Evolutionary conservation across 2,329 filamentous ascomycete species (phyloP).

Genomic region (Trichothecium roseum): DNA sequence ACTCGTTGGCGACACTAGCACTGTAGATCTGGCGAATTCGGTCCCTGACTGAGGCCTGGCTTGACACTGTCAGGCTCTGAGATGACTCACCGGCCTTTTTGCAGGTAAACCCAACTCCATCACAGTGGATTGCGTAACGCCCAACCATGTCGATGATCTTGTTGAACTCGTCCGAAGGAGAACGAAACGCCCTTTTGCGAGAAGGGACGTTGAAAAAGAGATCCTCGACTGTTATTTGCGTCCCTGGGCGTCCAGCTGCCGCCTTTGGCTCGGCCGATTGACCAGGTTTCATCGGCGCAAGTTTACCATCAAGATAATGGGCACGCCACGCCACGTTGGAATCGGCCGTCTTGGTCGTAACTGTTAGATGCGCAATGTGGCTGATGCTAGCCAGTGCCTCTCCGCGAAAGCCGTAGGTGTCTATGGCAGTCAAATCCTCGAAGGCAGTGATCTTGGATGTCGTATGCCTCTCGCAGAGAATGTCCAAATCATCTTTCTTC

Average conservation of each 20-base stretch:
- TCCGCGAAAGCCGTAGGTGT: slow-evolving; percentile 94
- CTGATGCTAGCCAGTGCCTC: slow-evolving; percentile 96
- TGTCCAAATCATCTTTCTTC: slow-evolving; percentile 80
- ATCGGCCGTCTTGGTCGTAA: slow-evolving; percentile 86
- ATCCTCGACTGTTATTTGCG: slow-evolving; percentile 93
- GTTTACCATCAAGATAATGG: slow-evolving; percentile 72
- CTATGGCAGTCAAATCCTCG: slow-evolving; percentile 81
- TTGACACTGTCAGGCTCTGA: slow-evolving; percentile 69
- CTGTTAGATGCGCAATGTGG: slow-evolving; percentile 90
- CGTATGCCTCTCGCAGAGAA: slow-evolving; percentile 91
- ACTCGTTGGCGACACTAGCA: slow-evolving; percentile 72
- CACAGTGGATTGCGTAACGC: slow-evolving; percentile 85
- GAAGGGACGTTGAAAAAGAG: slow-evolving; percentile 95
- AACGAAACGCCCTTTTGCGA: slow-evolving; percentile 79
- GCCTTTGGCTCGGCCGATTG: slow-evolving; percentile 79
- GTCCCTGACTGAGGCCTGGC: slow-evolving; percentile 62
- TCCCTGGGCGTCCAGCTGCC: slow-evolving; percentile 77
- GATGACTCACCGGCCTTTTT: slow-evolving; percentile 90
- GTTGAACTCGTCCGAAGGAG: slow-evolving; percentile 86
- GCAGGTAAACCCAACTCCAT: slow-evolving; percentile 87
- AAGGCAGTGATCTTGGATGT: slow-evolving; percentile 93
- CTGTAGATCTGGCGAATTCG: slow-evolving; percentile 88
- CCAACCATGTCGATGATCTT: slow-evolving; percentile 96
- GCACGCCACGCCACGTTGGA: slow-evolving; percentile 87
- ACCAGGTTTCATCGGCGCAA: slow-evolving; percentile 77